phyloP scores from a whole-genome alignment of 2,329 filamentous ascomycete species.

The Chaetomium olivaceum region DNA sequence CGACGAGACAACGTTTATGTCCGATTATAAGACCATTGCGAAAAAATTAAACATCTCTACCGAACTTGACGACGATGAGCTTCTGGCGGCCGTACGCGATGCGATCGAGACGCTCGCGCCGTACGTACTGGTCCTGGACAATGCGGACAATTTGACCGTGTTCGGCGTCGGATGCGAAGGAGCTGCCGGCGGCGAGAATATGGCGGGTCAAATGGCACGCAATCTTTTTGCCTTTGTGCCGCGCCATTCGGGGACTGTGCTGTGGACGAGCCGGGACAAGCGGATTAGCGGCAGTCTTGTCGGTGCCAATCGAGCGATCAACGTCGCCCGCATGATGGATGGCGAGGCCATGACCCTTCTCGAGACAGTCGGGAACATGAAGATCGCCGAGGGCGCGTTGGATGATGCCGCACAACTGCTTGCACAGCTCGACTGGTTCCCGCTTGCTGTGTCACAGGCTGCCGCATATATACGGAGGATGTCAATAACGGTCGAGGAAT shows the following conservation, averaged over 20 bases:
- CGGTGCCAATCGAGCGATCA: slow-evolving; percentile 18
- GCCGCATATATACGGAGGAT: slow-evolving; percentile 36
- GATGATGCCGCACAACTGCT: slow-evolving; percentile 16
- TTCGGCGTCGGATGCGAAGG: slow-evolving; percentile 12
- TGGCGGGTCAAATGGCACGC: neutral
- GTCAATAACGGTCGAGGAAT: slow-evolving; percentile 30
- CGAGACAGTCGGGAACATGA: slow-evolving; percentile 13
- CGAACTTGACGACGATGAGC: too few relatives aligned
- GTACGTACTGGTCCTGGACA: slow-evolving; percentile 20
- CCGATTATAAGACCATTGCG: slow-evolving; percentile 39
- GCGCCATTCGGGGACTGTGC: slow-evolving; percentile 19
- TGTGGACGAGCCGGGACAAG: slow-evolving; percentile 28
- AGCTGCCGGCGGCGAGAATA: too few relatives aligned
- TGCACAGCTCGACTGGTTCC: slow-evolving; percentile 24
- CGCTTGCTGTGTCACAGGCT: slow-evolving; percentile 26
- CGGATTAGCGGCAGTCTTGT: slow-evolving; percentile 22
- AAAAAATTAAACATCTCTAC: slow-evolving; percentile 22
- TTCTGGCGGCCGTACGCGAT: too few relatives aligned
- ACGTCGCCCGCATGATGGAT: slow-evolving; percentile 21
- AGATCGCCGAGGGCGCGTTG: slow-evolving; percentile 12
- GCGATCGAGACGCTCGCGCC: slow-evolving; percentile 14
- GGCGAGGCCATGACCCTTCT: slow-evolving; percentile 21
- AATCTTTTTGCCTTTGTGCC: slow-evolving; percentile 17
- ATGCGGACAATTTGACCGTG: slow-evolving; percentile 19
- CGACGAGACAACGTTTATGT: slow-evolving; percentile 36